Conservation (phyloP, 202 grass and related monocot genomes). For the Cymbopogon flexuosus region DNA sequence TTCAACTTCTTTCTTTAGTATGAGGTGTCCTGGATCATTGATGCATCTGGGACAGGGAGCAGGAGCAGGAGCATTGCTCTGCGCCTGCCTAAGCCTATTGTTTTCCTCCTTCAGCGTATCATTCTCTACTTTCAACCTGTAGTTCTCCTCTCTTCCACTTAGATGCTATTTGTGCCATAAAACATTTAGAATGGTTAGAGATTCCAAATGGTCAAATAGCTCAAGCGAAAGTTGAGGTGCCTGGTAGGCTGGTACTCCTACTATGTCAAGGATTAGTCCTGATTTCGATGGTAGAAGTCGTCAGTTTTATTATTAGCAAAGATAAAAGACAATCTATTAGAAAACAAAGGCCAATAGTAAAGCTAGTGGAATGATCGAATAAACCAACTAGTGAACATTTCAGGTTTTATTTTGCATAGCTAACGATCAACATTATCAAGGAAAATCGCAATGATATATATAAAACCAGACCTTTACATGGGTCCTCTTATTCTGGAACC, state of each 20-base stretch:
- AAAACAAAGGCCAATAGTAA: background rate
- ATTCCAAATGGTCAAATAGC: background rate
- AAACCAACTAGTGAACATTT: background rate
- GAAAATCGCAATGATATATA: constrained; percentile 7
- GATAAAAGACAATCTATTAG: background rate
- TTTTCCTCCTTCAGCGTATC: constrained; percentile 45
- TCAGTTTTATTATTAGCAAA: background rate
- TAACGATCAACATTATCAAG: background rate
- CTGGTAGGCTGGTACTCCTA: background rate
- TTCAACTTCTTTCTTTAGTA: constrained; percentile 28
- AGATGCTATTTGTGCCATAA: constrained; percentile 34
- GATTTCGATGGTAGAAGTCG: background rate
- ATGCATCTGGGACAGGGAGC: constrained; percentile 32
- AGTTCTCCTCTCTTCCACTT: constrained; percentile 48
- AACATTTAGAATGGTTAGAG: constrained; percentile 1
- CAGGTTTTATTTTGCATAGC: background rate
- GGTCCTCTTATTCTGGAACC: constrained; percentile 82
- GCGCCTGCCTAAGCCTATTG: constrained; percentile 25
- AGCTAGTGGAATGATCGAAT: background rate
- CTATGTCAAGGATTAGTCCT: background rate
- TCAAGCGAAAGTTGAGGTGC: background rate
- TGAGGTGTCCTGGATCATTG: background rate
- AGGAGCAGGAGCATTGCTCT: background rate
- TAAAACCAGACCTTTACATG: constrained; percentile 51
- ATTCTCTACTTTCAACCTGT: constrained; percentile 49